Evolutionary conservation across 257 asterid genomes (phyloP), one percentile per base, ranked within the genome.

Genomic region (Gentiana straminea): DNA sequence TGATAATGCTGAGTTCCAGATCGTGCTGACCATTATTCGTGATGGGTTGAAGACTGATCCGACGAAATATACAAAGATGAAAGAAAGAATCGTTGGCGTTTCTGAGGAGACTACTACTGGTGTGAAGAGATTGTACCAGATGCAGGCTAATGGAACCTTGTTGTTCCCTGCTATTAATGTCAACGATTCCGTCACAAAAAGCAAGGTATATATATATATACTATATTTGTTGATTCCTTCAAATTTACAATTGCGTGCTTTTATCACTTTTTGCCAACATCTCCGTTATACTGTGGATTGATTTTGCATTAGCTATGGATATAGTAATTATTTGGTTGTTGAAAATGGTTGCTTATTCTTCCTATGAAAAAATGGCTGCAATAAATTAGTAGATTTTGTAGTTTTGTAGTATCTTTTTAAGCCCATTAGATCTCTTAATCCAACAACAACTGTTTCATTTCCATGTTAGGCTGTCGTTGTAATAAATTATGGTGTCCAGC

Each of bases 71-170:
- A 59, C 78, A 0, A 85, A 61, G 81, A 89, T 89, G 97, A 83
- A 85, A 79, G 80, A 83, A 59, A 83, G 95, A 62, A 66, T 89
- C 49, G 95, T 85, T 1, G 95, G 97, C 3, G 97, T 89, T 24
- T 85, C 97, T 3, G 97, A 89, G 76, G 97, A 89, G 67, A 85
- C 97, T 6, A 89, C 95, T 64, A 89, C 97, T 46, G 95, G 95
- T 5, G 95, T 89, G 8, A 89, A 89, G 90, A 83, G 97, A 73
- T 59, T 89, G 62, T 89, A 89, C 59, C 95, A 89, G 68, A 89
- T 89, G 95, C 97, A 89, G 67, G 80, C 70, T 12, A 86, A 62
- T 51, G 97, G 95, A 6, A 57, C 94, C 33, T 63, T 89, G 57
- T 73, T 89, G 35, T 89, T 86, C 82, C 84, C 94, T 33, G 96